Percentiles rank a stretch among this genome's conserved stretches.
Evolutionary conservation across 257 asterid species (phyloP).

Genomic region (Misopates orontium): DNA sequence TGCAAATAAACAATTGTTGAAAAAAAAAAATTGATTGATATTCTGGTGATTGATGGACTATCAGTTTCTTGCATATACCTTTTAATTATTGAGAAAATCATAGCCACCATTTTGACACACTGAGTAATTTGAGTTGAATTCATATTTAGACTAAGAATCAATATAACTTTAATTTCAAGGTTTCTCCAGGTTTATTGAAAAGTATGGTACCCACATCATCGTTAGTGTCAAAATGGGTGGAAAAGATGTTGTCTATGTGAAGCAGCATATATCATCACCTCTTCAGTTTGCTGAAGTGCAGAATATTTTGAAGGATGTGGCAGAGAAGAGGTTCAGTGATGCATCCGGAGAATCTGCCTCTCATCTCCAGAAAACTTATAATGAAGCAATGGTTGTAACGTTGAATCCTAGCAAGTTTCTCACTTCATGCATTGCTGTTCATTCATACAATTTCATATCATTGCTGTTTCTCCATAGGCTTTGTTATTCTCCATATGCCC

Average conservation of each 20-base stretch:
- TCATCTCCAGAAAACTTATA: constrained; percentile 11
- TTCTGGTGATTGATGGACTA: not conserved
- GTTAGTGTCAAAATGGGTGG: constrained; percentile 48
- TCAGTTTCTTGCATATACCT: not conserved
- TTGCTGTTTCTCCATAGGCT: not conserved
- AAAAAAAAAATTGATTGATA: not conserved
- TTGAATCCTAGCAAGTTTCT: not conserved
- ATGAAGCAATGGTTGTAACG: constrained; percentile 19
- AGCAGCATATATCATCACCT: constrained; percentile 39
- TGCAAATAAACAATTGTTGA: not conserved
- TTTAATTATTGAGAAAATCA: not conserved
- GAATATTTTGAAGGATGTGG: constrained; percentile 39
- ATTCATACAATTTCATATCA: not conserved
- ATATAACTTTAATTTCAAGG: not conserved
- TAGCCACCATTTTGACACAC: not conserved
- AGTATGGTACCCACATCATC: constrained; percentile 46
- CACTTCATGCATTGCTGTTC: not conserved
- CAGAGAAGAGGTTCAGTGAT: constrained; percentile 42
- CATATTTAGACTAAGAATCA: not conserved
- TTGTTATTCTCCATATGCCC: not conserved
- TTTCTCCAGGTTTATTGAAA: constrained; percentile 41
- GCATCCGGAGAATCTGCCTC: constrained; percentile 20
- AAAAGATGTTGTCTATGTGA: constrained; percentile 40
- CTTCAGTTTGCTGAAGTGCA: constrained; percentile 40
- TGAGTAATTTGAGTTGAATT: not conserved